Base-by-base conservation (phyloP, 768 basidiomycete species). In the Termitomyces sp. region DNA sequence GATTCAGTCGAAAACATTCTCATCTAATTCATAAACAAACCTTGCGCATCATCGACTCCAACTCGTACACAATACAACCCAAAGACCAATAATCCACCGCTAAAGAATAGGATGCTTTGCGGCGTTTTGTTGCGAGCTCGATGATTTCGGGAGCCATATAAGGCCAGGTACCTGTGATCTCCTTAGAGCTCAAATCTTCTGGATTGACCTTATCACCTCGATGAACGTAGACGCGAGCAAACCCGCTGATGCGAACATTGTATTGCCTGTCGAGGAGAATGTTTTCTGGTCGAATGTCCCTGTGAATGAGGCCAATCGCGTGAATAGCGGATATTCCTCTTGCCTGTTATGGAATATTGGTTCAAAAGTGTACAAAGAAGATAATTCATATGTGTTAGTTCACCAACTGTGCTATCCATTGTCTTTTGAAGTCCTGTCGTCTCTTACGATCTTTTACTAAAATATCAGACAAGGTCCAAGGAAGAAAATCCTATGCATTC, bases 81-180 rank as follows among this genome's bases (percentile, higher is more conserved):
- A 56, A 24, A 18, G 55, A 49, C 55, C 55, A 56, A 20, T 56
- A 49, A 29, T 56, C 55, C 18, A 56, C 55, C 12, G 37, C 24
- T 28, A 20, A 8, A 39, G 37, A 28, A 28, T 56, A 56, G 7
- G 55, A n/a, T 7, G 0, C 15, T 20, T 44, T 31, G n/a, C n/a
- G 22, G 29, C 46, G 44, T 41, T n/a, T 18, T 24, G 4, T 12
- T 16, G 18, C 26, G n/a, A 48, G 47, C 37, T 47, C 18, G 22
- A 56, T 26, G 28, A 48, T 39, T 29, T 56, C 55, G 2, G 55
- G 55, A 29, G 55, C 45, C 46, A 39, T 48, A n/a, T 56, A 56
- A 18, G 55, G 46, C 55, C 55, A 56, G 7, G 55, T 56, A n/a
- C 55, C 55, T 31, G n/a, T 26, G 10, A 56, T 36, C 3, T 56